Base-by-base conservation (phyloP, 1,139 yeast species). In the Blastobotrys ciferrii region DNA sequence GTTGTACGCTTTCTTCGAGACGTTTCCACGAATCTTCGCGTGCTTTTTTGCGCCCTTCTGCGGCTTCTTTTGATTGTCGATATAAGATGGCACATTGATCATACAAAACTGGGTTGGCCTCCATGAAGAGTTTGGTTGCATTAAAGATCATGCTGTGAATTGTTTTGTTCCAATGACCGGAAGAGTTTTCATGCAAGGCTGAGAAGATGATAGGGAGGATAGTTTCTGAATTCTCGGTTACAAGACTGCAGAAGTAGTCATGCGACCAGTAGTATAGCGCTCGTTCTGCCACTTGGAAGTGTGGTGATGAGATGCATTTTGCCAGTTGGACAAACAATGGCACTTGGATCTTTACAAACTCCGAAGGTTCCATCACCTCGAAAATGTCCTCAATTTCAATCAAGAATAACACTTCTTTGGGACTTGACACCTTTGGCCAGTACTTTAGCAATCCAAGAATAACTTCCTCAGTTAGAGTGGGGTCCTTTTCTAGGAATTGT, bases 341-440 rank as follows among this genome's bases (percentile, higher is more conserved):
- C 5, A 91, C 87, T 69, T 91, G 95, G 54, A 92, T 87, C 70
- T 89, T 88, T 56, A 84, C 79, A 65, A 92, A 92, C 69, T 94
- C 98, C 51, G 79, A 76, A 12, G 97, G 96, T 67, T 92, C 97
- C 77, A 92, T 87, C 17, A 89, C 95, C 69, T 92, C 98, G 65
- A 91, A 88, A 4, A 92, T 89, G 67, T 92, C 98, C 68, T 94
- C 98, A 58, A 94, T 81, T 70, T 92, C 98, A 69, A 91, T 89
- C 62, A 94, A 73, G 64, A 89, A 92, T 92, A 92, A 84, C 42
- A 94, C 89, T 69, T 94, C 98, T 66, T 92, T 92, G 17, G 97
- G 95, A 40, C 95, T 83, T 63, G 89, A 89, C 49, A 87, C 85
- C 68, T 94, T 94, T 45, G 99, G 99, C 99, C 99, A 92, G 70